Percentiles rank a stretch among this genome's conserved stretches.
phyloP scores from a whole-genome alignment of 352 stramenopile genomes.

The Pythium pyrilobum region DNA sequence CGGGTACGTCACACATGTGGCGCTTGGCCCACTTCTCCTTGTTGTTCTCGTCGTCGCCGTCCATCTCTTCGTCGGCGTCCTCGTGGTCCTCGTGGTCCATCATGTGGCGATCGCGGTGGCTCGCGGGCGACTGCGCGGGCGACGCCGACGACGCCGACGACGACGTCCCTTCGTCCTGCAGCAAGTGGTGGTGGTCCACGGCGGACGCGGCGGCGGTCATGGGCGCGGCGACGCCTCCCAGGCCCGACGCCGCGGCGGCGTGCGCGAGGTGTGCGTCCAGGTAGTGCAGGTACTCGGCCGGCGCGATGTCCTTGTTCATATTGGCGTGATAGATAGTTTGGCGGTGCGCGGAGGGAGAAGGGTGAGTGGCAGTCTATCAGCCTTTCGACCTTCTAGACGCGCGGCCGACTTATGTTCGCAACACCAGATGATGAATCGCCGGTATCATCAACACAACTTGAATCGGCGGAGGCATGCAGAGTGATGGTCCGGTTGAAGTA shows the following conservation, averaged over 20 bases:
- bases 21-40: constrained; percentile 69
- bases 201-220: constrained; percentile 15
- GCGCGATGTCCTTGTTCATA: constrained; percentile 16
- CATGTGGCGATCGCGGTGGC: not conserved
- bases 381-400: not conserved
- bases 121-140: constrained; percentile 11
- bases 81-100: not conserved
- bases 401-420: constrained; percentile 19
- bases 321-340: not conserved
- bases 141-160: constrained; percentile 20
- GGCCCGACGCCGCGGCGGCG: not conserved
- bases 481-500: constrained; percentile 18
- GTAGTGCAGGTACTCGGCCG: constrained; percentile 20
- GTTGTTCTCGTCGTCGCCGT: constrained; percentile 10
- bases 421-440: constrained; percentile 23
- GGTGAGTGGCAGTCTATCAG: not conserved
- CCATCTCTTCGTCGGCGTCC: constrained; percentile 2
- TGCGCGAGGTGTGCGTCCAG: constrained; percentile 13
- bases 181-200: constrained; percentile 10
- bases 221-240: not conserved
- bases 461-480: constrained; percentile 14
- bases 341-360: not conserved
- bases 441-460: constrained; percentile 25
- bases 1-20: constrained; percentile 52
- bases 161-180: constrained; percentile 21